Evolutionary conservation across 1,284 basidiomycete genomes (phyloP), one percentile per base, ranked within the genome.

Genomic region (Ganoderma lucidum): DNA sequence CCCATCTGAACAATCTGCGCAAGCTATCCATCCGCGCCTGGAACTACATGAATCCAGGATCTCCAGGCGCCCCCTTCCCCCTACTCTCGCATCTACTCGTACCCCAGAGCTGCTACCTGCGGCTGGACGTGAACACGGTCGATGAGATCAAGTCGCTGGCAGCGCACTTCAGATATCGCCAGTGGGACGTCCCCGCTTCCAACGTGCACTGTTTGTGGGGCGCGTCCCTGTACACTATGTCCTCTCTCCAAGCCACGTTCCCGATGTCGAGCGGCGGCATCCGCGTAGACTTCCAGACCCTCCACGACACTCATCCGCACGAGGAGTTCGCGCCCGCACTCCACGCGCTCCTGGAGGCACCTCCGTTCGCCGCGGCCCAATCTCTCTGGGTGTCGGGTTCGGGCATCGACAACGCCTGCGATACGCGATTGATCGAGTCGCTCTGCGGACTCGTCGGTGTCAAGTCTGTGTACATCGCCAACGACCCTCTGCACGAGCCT

Each of bases 231-330:
- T 59, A 59, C 56, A 59, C 35, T 35, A n/a, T 59, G 32, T 59
- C 56, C 9, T 59, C 56, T 23, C 35, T 59, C 17, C 56, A 59
- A n/a, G 56, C 56, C n/a, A 59, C 56, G 9, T 59, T 59, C 19
- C 56, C 56, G 19, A 17, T 2, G 2, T 39, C 35, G 2, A 35
- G 35, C 6, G 56, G 56, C n/a, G 56, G 56, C 19, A n/a, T 59
- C 17, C 56, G 56, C 56, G 17, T 59, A 35, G 56, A 59, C n/a
- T 37, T 59, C 32, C 56, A 15, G 35, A 39, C 35, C 6, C 15
- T 39, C 32, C 56, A 55, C 12, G 53, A 32, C 53, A 41, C 32
- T 6, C 15, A n/a, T 37, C 5, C 19, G 35, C 15, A n/a, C 17
- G 15, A 9, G 32, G 35, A 37, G 6, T 15, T 37, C 19, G 17